phyloP scores from a whole-genome alignment of 129 eudicot species.

The Logfia minima region DNA sequence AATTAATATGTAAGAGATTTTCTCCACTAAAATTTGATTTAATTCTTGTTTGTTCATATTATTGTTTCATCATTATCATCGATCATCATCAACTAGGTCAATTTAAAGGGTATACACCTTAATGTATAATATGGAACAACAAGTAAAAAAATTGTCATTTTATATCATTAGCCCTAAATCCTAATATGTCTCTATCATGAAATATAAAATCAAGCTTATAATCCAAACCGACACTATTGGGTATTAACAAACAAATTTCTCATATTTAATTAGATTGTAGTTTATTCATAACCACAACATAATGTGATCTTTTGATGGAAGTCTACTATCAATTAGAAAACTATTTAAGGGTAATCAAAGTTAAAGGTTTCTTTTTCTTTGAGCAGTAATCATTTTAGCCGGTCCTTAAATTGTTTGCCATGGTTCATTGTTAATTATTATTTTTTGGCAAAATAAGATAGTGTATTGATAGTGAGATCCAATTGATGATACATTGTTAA shows the following conservation, averaged over 20 bases:
- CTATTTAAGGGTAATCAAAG: background rate
- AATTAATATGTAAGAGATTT: too few relatives aligned
- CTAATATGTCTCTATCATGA: background rate
- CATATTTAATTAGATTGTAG: background rate
- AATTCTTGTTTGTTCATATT: too few relatives aligned
- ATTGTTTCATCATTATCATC: too few relatives aligned
- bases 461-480: too few relatives aligned
- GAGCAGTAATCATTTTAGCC: conserved; percentile 1
- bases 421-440: background rate
- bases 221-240: background rate
- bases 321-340: conserved; percentile 7
- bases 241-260: background rate
- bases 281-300: background rate
- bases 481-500: too few relatives aligned
- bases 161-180: background rate
- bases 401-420: conserved; percentile 19
- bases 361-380: background rate
- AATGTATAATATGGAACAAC: too few relatives aligned
- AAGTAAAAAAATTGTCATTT: too few relatives aligned
- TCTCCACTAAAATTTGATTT: too few relatives aligned
- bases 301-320: conserved; percentile 15
- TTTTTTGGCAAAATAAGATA: background rate
- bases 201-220: background rate
- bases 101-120: too few relatives aligned
- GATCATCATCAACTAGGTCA: too few relatives aligned